A percentile compares a stretch with the other conserved stretches of the same genome.
Conservation (phyloP, 2,329 filamentous ascomycete species). For the Xylogone sp. region DNA sequence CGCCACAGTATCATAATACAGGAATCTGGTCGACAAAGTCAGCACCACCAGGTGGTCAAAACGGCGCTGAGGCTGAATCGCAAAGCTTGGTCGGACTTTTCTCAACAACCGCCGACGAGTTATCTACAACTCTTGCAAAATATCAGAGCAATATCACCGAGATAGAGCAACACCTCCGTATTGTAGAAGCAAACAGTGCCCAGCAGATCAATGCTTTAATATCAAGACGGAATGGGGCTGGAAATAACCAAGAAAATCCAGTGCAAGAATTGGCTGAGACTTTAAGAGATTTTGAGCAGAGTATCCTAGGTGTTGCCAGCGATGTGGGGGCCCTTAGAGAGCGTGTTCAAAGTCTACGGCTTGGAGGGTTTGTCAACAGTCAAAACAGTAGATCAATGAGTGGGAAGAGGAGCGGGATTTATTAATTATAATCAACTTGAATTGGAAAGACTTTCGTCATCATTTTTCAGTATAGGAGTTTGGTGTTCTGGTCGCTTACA, state of each 20-base stretch:
- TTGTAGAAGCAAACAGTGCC: conserved; percentile 56
- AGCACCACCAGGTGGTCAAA: conserved; percentile 31
- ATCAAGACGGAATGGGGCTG: conserved; percentile 33
- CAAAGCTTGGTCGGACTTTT: conserved; percentile 62
- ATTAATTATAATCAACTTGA: conserved; percentile 14
- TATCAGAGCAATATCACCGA: conserved; percentile 58
- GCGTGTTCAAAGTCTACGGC: conserved; percentile 53
- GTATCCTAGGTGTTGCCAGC: conserved; percentile 59
- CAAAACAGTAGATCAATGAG: conserved; percentile 6
- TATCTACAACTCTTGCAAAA: conserved; percentile 51
- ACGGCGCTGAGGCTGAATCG: conserved; percentile 44
- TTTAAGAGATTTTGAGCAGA: conserved; percentile 61
- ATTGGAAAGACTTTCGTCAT: conserved; percentile 7
- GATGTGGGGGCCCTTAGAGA: conserved; percentile 58
- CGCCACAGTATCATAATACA: conserved; percentile 46
- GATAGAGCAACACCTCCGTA: conserved; percentile 62
- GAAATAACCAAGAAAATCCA: conserved; percentile 38
- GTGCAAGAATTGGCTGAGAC: conserved; percentile 52
- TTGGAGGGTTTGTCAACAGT: conserved; percentile 32
- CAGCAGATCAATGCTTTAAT: conserved; percentile 56
- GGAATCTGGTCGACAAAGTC: conserved; percentile 39
- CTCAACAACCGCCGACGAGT: conserved; percentile 58
- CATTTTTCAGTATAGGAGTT: conserved; percentile 12
- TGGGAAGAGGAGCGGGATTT: conserved; percentile 20
- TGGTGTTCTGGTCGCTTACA: conserved; percentile 16